phyloP scores from a whole-genome alignment of 768 basidiomycete species.

The Russula griseocarnosa region DNA sequence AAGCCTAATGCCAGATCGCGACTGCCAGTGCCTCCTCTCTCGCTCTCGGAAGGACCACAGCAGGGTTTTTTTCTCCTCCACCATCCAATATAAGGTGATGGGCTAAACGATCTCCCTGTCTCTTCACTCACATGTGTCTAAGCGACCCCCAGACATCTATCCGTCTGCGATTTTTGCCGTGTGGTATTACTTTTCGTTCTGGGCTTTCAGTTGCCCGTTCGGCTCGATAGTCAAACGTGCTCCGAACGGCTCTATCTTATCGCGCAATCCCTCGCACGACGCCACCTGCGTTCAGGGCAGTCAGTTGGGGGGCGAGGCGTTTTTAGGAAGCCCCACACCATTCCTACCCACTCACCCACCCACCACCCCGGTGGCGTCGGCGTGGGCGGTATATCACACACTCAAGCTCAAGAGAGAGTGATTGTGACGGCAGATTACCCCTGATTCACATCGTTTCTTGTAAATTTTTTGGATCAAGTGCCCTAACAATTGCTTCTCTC shows the following conservation, averaged over 20 bases:
- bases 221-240: conserved; percentile 1
- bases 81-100: background rate
- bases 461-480: conserved; percentile 7
- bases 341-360: background rate
- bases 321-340: background rate
- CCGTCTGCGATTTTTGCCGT: background rate
- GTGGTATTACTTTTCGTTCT: background rate
- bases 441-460: conserved; percentile 12
- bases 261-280: background rate
- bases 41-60: background rate
- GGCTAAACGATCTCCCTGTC: background rate
- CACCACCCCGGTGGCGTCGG: background rate
- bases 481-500: background rate
- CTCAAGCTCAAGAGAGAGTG: background rate
- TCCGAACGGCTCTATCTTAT: conserved; percentile 1
- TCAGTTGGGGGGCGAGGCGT: background rate
- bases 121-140: background rate
- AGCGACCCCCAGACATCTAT: background rate
- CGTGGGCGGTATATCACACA: background rate
- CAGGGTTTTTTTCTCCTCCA: conserved; percentile 10
- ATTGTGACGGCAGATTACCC: conserved; percentile 11
- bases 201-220: conserved; percentile 5
- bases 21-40: background rate
- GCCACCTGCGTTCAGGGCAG: background rate
- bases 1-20: background rate